Evolutionary conservation across 352 stramenopile genomes (phyloP).

Genomic region (Blastocystis sp.): DNA sequence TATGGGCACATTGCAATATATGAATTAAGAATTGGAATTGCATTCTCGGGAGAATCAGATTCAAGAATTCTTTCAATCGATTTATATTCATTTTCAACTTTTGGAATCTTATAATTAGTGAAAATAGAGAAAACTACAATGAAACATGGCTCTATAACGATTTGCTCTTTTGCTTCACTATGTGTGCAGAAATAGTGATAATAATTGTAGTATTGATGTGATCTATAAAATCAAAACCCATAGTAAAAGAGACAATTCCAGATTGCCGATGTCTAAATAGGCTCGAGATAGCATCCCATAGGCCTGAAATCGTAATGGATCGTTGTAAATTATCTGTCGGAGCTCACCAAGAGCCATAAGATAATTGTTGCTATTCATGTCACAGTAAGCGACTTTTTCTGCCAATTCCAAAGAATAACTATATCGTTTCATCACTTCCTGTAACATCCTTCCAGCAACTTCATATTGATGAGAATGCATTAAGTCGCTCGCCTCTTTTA

Average conservation of each 20-base stretch:
- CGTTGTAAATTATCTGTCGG: not conserved
- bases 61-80: not conserved
- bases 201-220: conserved; percentile 38
- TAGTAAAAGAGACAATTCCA: not conserved
- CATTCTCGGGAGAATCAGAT: not conserved
- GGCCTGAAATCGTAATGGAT: not conserved
- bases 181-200: not conserved
- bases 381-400: conserved; percentile 16
- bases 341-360: conserved; percentile 14
- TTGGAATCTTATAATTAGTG: not conserved
- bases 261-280: conserved; percentile 17
- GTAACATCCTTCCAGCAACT: not conserved
- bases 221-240: not conserved
- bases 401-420: not conserved
- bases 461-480: conserved; percentile 46
- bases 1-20: conserved; percentile 50
- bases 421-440: not conserved
- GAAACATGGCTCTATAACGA: not conserved
- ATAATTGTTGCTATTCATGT: conserved; percentile 16
- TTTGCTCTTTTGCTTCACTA: not conserved
- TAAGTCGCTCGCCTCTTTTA: not conserved
- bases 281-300: not conserved
- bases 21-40: conserved; percentile 20
- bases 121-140: not conserved
- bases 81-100: conserved; percentile 3